A percentile compares a stretch with the other conserved stretches of the same genome.
Conservation (phyloP, 1,284 basidiomycete species). For the Coniophora puteana region DNA sequence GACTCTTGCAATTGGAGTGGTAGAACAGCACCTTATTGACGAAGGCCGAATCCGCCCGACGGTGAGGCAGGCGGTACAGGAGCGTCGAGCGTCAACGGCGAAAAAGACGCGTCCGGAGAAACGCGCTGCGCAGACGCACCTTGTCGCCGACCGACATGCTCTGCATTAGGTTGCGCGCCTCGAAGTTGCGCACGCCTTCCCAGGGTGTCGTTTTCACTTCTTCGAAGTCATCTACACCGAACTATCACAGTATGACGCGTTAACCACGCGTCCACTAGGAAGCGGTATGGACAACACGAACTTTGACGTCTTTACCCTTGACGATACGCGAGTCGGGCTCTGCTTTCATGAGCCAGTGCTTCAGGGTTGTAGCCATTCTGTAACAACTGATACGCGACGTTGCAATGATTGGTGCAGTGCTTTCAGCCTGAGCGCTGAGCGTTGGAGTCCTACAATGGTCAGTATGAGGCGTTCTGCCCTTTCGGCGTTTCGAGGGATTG, state of each 20-base stretch:
- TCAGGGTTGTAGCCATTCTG: too few relatives aligned
- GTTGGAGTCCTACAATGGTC: too few relatives aligned
- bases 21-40: conserved; percentile 67
- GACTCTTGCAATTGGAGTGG: conserved; percentile 90
- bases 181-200: conserved; percentile 92
- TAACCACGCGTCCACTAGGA: conserved; percentile 1
- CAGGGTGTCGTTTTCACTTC: conserved; percentile 71
- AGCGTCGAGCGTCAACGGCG: conserved; percentile 6
- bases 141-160: conserved; percentile 85
- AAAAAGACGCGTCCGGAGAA: too few relatives aligned
- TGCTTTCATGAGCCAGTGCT: conserved; percentile 86
- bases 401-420: too few relatives aligned
- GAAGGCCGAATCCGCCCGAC: too few relatives aligned
- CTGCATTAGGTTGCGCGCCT: conserved; percentile 91
- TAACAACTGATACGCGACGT: too few relatives aligned
- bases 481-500: too few relatives aligned
- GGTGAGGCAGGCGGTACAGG: too few relatives aligned
- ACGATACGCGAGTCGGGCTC: conserved; percentile 86
- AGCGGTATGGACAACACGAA: conserved; percentile 25
- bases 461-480: too few relatives aligned
- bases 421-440: too few relatives aligned
- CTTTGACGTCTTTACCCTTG: conserved; percentile 90
- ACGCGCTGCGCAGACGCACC: conserved; percentile 35
- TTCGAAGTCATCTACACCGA: conserved; percentile 90
- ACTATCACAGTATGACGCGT: conserved; percentile 42